Evolutionary conservation across 352 stramenopile species (phyloP), one percentile per base, ranked within the genome.

Genomic region (Phytophthora megakarya): DNA sequence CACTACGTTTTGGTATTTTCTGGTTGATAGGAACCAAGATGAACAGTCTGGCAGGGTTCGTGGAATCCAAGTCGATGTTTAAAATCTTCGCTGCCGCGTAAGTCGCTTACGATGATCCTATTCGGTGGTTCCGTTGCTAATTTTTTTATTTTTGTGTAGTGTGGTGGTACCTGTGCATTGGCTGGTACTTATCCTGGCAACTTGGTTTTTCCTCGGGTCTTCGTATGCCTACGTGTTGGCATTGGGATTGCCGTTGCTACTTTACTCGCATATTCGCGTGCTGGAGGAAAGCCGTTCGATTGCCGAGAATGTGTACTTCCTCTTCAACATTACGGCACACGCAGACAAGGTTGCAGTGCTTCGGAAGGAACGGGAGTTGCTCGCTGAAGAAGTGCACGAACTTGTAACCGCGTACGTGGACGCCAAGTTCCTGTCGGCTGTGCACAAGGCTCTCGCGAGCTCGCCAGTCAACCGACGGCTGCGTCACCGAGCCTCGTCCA

Each of bases 11-110:
- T 50, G 12, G 2, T 60, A 16, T 7, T 15, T 11, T 35, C 0
- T 13, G 3, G 10, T 10, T 12, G 45, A 16, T 32, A 92, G 83
- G 76, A 25, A 78, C 62, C 23, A 92, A 92, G 52, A 72, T 92
- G 52, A 92, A 92, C 53, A 80, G 61, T 30, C 49, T 85, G 2
- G 84, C 84, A 4, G 84, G 84, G 9, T 90, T 80, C 35, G 72
- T 86, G 44, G 81, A 92, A 67, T 92, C 81, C 21, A 86, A 81
- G 67, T 89, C 79, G 5, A 90, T 90, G 81, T 90, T 90, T 61
- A 92, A 92, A 68, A 89, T 90, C 54, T 87, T 90, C 49, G 81
- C 78, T 12, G 79, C 76, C 9, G 72, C 22, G 81, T 90, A 77
- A 63, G 81, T 66, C 3, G 19, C 10, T 35, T 64, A 26, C 30